Conservation (phyloP, 116 monocot genomes). For the Zostera marina region DNA sequence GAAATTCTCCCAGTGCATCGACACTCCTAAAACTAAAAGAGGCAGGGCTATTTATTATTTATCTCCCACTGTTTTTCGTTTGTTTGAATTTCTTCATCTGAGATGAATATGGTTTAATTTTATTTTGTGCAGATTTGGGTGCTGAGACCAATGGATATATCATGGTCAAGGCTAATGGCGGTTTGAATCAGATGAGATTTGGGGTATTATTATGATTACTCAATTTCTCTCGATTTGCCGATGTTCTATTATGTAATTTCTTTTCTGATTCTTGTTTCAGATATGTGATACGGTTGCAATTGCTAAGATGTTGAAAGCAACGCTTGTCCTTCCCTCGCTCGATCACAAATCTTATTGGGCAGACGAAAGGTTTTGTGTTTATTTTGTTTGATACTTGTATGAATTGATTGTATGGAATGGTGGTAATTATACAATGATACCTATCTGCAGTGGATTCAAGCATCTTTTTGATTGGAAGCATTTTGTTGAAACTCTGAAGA, state of each 20-base stretch:
- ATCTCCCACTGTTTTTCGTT: not conserved
- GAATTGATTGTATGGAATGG: constrained; percentile 1
- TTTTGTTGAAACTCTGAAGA: constrained; percentile 44
- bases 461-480: constrained; percentile 70
- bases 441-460: constrained; percentile 45
- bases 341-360: constrained; percentile 80
- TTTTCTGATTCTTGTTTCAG: constrained; percentile 14
- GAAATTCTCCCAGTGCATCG: constrained; percentile 22
- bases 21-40: constrained; percentile 14
- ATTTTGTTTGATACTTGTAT: no score
- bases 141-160: constrained; percentile 31
- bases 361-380: constrained; percentile 39
- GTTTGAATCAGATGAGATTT: constrained; percentile 65
- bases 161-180: constrained; percentile 57
- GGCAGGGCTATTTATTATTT: constrained; percentile 11
- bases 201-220: constrained; percentile 23
- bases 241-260: no score
- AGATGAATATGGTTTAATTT: not conserved
- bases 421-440: not conserved
- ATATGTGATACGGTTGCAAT: constrained; percentile 83
- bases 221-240: no score
- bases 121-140: constrained; percentile 4
- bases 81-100: not conserved
- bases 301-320: constrained; percentile 71
- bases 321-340: constrained; percentile 49